Conservation (phyloP, 371 early-diverging fungal species). For the Mucor sp. region DNA sequence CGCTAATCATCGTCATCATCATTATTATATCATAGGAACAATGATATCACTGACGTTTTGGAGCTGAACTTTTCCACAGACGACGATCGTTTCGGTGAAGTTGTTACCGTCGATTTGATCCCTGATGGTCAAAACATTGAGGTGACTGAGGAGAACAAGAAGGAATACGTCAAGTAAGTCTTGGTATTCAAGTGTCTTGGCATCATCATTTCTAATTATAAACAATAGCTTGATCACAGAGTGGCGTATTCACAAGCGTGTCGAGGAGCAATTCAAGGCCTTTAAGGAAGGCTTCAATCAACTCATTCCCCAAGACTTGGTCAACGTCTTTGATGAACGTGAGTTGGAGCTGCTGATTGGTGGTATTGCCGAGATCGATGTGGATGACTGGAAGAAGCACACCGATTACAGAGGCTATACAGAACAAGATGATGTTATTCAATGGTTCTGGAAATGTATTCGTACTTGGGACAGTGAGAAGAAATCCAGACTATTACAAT, state of each 20-base stretch:
- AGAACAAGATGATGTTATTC: conserved; percentile 92
- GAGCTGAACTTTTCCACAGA: conserved; percentile 93
- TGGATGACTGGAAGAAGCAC: conserved; percentile 99
- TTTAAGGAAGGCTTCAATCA: conserved; percentile 97
- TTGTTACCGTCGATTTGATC: conserved; percentile 89
- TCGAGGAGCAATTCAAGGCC: conserved; percentile 94
- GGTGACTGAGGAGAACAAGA: conserved; percentile 35
- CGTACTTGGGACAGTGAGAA: conserved; percentile 90
- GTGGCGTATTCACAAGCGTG: conserved; percentile 84
- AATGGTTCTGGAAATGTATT: conserved; percentile 98
- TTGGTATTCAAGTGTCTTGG: not conserved
- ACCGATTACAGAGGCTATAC: conserved; percentile 98
- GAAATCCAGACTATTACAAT: conserved; percentile 94
- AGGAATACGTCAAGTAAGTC: conserved; percentile 74
- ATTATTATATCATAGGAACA: conserved; percentile 56
- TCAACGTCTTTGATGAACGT: conserved; percentile 97
- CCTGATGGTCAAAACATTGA: conserved; percentile 78
- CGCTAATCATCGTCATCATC: not conserved
- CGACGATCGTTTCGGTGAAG: conserved; percentile 93
- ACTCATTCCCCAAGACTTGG: conserved; percentile 90
- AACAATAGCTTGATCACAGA: conserved; percentile 68
- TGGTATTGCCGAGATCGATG: conserved; percentile 97
- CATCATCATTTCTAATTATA: not conserved
- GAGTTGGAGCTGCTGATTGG: conserved; percentile 98
- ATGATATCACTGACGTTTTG: conserved; percentile 87